A percentile compares a stretch with the other conserved stretches of the same genome.
Evolutionary conservation across 169 alveolate genomes (phyloP).

Genomic region (Plasmodium knowlesi): DNA sequence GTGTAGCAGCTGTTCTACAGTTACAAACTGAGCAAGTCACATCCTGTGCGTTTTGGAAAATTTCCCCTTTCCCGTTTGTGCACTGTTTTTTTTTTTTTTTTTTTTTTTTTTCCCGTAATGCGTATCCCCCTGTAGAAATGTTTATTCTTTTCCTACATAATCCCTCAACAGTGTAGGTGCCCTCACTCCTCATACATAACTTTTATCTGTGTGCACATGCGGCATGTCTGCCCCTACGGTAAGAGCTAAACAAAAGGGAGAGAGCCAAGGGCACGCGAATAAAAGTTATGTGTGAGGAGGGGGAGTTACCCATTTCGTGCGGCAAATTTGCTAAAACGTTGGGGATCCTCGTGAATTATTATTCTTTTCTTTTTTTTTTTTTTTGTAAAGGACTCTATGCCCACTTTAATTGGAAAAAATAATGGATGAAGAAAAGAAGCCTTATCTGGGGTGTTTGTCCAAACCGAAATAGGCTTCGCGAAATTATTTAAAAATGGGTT

Average conservation of each 20-base stretch:
- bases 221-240: neutral
- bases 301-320: neutral
- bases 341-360: neutral
- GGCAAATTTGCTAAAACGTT: neutral
- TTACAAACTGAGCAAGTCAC: neutral
- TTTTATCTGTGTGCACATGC: neutral
- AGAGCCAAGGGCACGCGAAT: neutral
- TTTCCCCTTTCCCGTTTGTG: neutral
- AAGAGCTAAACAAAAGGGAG: neutral
- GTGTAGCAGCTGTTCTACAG: slow-evolving; percentile 1
- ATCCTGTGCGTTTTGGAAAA: neutral
- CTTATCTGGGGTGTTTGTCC: neutral
- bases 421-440: neutral
- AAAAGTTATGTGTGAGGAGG: neutral
- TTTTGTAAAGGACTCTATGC: neutral
- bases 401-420: neutral
- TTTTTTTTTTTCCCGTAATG: neutral
- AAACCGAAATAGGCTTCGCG: neutral
- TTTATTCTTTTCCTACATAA: neutral
- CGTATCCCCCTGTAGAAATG: neutral
- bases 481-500: neutral
- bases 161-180: neutral
- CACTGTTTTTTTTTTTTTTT: neutral
- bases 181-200: neutral
- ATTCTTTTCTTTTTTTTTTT: neutral